Conservation (phyloP, 2,329 filamentous ascomycete species). For the Paecilomyces niveus region DNA sequence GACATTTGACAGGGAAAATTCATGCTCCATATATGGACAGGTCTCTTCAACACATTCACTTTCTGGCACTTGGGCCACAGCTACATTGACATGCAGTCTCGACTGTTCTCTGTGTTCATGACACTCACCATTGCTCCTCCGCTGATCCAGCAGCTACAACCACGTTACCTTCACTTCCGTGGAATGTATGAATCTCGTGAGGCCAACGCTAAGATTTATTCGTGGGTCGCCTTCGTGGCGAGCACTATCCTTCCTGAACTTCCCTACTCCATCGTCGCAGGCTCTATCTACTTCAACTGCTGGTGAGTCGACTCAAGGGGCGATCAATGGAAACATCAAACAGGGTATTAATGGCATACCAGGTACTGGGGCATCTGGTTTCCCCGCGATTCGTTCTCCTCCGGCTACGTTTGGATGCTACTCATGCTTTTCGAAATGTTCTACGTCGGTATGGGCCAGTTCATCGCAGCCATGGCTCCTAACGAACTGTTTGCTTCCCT, state of each 20-base stretch:
- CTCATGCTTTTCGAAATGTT: constrained; percentile 61
- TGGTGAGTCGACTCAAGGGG: constrained; percentile 42
- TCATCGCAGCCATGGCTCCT: constrained; percentile 59
- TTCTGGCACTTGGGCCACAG: constrained; percentile 57
- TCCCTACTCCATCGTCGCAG: constrained; percentile 61
- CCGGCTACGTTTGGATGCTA: constrained; percentile 57
- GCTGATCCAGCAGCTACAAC: constrained; percentile 70
- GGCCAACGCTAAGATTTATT: constrained; percentile 72
- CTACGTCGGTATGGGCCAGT: constrained; percentile 59
- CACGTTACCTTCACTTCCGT: constrained; percentile 59
- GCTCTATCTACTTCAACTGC: constrained; percentile 57
- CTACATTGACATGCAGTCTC: constrained; percentile 59
- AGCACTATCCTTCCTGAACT: constrained; percentile 62
- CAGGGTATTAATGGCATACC: constrained; percentile 22
- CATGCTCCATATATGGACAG: constrained; percentile 55
- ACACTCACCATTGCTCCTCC: constrained; percentile 67
- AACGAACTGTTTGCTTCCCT: constrained; percentile 61
- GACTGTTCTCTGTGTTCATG: constrained; percentile 71
- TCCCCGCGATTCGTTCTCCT: constrained; percentile 49
- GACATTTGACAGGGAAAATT: constrained; percentile 48
- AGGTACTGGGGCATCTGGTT: constrained; percentile 51
- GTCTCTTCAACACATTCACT: constrained; percentile 64
- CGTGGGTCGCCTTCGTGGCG: constrained; percentile 63
- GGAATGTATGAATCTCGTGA: constrained; percentile 66
- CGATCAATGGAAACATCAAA: constrained; percentile 2